These are phyloP conservation scores for Cenchrus americanus DNA, from an alignment of 176 grass and related monocot genomes.

Conservation along the genomic window DNA sequence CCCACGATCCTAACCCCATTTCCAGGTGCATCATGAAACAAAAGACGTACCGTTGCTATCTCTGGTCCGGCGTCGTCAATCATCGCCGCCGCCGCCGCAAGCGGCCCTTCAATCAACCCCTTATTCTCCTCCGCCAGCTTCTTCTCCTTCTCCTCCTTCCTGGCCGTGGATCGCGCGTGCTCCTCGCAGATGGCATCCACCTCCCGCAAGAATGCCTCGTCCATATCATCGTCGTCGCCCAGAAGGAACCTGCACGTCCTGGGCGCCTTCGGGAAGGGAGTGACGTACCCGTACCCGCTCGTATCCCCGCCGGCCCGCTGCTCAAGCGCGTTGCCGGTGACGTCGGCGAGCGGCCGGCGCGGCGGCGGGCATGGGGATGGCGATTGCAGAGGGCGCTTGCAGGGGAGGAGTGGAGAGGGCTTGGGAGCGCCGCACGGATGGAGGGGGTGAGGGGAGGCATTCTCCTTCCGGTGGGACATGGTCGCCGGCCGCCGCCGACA, in stretches of 20 bases:
- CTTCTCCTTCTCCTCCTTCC: slow-evolving; percentile 38
- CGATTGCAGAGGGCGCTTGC: slow-evolving; percentile 44
- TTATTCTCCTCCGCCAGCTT: background rate
- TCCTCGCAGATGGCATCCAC: slow-evolving; percentile 86
- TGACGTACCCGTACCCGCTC: slow-evolving; percentile 17
- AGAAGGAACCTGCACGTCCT: slow-evolving; percentile 38
- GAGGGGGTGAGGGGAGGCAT: slow-evolving; percentile 9
- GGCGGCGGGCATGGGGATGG: slow-evolving; percentile 52
- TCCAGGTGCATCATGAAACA: slow-evolving; percentile 1
- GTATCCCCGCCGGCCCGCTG: slow-evolving; percentile 19
- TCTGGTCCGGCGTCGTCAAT: slow-evolving; percentile 9
- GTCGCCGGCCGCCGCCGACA: slow-evolving; percentile 28
- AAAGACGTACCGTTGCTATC: slow-evolving; percentile 32
- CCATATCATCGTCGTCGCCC: slow-evolving; percentile 48
- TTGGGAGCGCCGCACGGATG: slow-evolving; percentile 6
- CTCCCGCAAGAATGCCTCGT: slow-evolving; percentile 79
- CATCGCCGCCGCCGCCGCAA: background rate
- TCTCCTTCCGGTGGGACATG: slow-evolving; percentile 56
- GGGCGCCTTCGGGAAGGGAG: slow-evolving; percentile 40
- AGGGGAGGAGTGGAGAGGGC: slow-evolving; percentile 38
- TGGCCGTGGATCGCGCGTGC: slow-evolving; percentile 41
- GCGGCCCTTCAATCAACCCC: background rate
- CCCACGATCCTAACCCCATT: background rate
- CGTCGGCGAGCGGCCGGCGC: slow-evolving; percentile 41
- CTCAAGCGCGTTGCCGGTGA: slow-evolving; percentile 41